Evolutionary conservation across 75 land plant genomes (phyloP), one percentile per base, ranked within the genome.

Genomic region (Sequoiadendron giganteum): DNA sequence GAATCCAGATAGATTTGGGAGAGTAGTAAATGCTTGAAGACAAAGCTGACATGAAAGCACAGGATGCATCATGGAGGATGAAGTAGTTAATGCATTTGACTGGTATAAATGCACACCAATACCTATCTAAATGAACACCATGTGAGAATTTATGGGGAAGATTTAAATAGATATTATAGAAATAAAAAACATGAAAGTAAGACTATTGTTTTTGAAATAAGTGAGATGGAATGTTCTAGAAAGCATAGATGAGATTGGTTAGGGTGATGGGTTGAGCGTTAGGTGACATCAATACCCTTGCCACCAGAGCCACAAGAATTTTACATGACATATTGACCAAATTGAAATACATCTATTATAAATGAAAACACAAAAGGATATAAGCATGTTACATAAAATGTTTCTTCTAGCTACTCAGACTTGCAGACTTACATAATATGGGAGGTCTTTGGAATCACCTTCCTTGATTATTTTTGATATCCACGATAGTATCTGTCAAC

Each of bases 361-460:
- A 42, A 42, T 80, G 18, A 80, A 80, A 80, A 18, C 15, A 40
- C 7, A 5, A 40, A 80, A 80, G n/a, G 1, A 80, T 42, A 9
- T 80, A 42, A 1, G 39, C 10, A 80, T 80, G 39, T 16, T 21
- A 80, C 48, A 80, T 38, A 80, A 80, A 21, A 18, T 80, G 48
- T 18, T 1, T 80, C 43, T 48, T 49, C 36, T 32, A 39, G 54
- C 77, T 58, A 58, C 2, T 32, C n/a, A n/a, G n/a, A n/a, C n/a
- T n/a, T n/a, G n/a, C 9, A 49, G 28, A 88, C 96, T 92, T 93
- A 95, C 96, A 88, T 83, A 95, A 70, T 78, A 89, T 40, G 93
- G 94, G 55, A 91, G 90, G 40, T 93, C 88, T 40, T 85, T 89
- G 25, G 91, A 81, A 65, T 95, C 96, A 86, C 96, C 96, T 89